Percentiles rank a stretch among this genome's conserved stretches.
These are phyloP conservation scores for Musa beccarii DNA, from an alignment of 176 grass and related monocot genomes.

Conservation along the genomic window DNA sequence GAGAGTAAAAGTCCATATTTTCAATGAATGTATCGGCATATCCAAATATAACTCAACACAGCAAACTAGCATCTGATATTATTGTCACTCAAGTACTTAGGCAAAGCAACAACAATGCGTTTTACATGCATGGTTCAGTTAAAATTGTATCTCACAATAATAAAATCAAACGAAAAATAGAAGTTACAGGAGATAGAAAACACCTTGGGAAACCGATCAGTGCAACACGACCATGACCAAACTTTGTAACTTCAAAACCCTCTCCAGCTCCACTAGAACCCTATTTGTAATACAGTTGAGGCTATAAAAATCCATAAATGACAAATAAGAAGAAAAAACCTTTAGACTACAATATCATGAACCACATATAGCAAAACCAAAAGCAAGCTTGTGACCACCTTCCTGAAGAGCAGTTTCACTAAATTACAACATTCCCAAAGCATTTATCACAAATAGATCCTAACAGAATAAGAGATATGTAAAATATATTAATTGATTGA, in stretches of 20 bases:
- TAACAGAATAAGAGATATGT: no score
- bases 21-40: neutral
- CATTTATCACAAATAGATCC: no score
- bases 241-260: constrained; percentile 99
- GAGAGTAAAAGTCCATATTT: neutral
- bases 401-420: no score
- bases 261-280: constrained; percentile 84
- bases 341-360: neutral
- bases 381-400: no score
- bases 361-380: no score
- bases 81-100: neutral
- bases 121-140: neutral
- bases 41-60: neutral
- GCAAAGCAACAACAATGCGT: neutral
- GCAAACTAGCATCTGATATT: neutral
- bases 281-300: constrained; percentile 34
- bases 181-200: constrained; percentile 7
- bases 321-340: neutral
- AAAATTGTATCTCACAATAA: neutral
- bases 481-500: no score
- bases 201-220: constrained; percentile 98
- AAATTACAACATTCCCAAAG: no score
- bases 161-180: neutral
- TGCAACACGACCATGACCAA: constrained; percentile 94
- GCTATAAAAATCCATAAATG: neutral